Evolutionary conservation across 129 eudicot genomes (phyloP).

Genomic region (Artemisia tridentata): DNA sequence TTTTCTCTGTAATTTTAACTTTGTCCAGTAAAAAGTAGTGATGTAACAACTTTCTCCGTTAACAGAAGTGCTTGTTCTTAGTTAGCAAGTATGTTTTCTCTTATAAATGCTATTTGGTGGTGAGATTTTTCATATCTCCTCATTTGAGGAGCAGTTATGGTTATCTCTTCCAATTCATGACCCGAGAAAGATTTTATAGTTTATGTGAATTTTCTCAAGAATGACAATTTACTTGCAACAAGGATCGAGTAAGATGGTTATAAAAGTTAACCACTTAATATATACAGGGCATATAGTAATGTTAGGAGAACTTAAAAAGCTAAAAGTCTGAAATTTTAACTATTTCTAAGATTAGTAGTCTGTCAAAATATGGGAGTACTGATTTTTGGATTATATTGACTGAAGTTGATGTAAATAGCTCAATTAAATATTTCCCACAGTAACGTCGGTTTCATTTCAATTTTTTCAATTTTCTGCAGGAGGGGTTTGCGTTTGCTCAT

Average conservation of each 20-base stretch:
- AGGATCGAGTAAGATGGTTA: constrained; percentile 12
- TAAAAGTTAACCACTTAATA: neutral
- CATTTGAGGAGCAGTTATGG: neutral
- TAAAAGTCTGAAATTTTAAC: neutral
- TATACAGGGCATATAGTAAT: neutral
- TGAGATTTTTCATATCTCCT: neutral
- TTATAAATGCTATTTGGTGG: neutral
- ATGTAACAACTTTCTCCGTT: neutral
- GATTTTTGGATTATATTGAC: neutral
- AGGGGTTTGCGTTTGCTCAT: constrained; percentile 99
- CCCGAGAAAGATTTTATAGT: neutral
- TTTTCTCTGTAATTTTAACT: constrained; percentile 12
- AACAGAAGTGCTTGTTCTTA: neutral
- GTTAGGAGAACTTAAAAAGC: too few relatives aligned
- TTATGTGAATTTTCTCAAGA: constrained; percentile 6
- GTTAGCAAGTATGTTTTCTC: constrained; percentile 10
- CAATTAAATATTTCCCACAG: neutral
- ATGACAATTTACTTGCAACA: neutral
- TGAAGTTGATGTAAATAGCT: constrained; percentile 13
- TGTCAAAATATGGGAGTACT: neutral
- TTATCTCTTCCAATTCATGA: neutral
- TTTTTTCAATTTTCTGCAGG: constrained; percentile 48
- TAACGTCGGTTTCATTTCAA: neutral
- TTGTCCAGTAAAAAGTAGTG: neutral
- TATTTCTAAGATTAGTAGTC: neutral